Evolutionary conservation across 169 alveolate species (phyloP), one percentile per base, ranked within the genome.

Genomic region (Plasmodium malariae): DNA sequence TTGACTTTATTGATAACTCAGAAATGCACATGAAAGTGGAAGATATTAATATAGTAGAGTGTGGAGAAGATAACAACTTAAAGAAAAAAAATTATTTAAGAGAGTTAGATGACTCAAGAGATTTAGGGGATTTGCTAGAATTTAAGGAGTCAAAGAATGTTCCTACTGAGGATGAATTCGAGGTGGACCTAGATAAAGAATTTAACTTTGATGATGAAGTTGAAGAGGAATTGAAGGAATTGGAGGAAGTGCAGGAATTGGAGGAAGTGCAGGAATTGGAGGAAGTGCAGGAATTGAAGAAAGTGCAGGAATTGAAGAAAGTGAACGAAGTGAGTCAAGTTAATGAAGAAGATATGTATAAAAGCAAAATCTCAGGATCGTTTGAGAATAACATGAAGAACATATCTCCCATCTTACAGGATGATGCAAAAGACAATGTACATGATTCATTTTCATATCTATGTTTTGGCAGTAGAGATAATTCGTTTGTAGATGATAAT

Each of bases 171-270:
- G 59, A 78, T 26, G 11, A 26, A 43, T 5, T 6, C 19, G 30
- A 65, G 30, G 30, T 48, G 36, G 89, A 78, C 54, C 4, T 63
- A 6, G 89, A 78, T 37, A 48, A 68, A 7, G 89, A 78, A 26
- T 78, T 78, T 36, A 4, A 65, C 36, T 63, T 78, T 55, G 37
- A 26, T 17, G 80, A 78, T 45, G 65, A 55, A 26, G 63, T 32
- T 30, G 63, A 36, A 57, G 11, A 57, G 9, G 59, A 21, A n/a
- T n/a, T 7, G 12, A 3, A 49, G 0, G 59, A n/a, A 6, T n/a
- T 49, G 19, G 19, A 45, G 9, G 14, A 1, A 45, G 40, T 11
- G n/a, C n/a, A n/a, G 65, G 40, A 26, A 78, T 32, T 30, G 63
- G 51, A 57, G 11, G 71, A 11, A 34, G 59, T 7, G 12, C 12